Base-by-base conservation (phyloP, 2,329 filamentous ascomycete species). In the Polychaeton citri region DNA sequence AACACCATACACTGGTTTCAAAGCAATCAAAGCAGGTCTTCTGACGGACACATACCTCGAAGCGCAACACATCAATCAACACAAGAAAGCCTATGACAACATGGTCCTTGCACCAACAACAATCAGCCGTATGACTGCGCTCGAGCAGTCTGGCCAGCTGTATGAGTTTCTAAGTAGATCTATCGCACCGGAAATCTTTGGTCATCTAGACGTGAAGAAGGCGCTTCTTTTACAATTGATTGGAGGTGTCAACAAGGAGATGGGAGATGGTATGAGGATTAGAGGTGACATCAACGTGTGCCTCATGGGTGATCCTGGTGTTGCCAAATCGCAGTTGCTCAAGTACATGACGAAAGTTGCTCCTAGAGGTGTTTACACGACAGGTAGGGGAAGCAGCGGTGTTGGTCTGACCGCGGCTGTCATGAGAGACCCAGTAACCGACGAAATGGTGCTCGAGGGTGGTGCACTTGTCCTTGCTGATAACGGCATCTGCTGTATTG, bases 291-390 rank as follows among this genome's bases (percentile, higher is more conserved):
- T 98, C 68, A 98, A 98, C 63, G 80, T 98, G 43, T 96, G 90
- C 59, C 66, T 98, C 53, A 98, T 98, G 90, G 90, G 90, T 71
- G 90, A 98, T 54, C 90, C 90, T 57, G 90, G 90, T 84, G 90
- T 98, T 55, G 90, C 90, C 65, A 98, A 98, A 66, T 98, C 90
- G 24, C 90, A 98, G 66, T 67, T 98, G 47, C 72, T 98, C 47
- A 96, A 95, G 64, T 98, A 98, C 60, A 96, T 98, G 56, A 85
- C 86, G 46, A 96, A 98, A 65, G 90, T 98, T 19, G 88, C 90
- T 2, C 90, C 90, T 42, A 83, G 90, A 43, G 87, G 86, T 50
- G 79, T 87, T 9, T 87, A 87, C 62, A 87, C 81, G 4, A 83
- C 81, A 3, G 81, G 81, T 43, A 79, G 81, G 48, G 81, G 81